Evolutionary conservation across 345 rosid species (phyloP).

Genomic region (Litchi chinensis): DNA sequence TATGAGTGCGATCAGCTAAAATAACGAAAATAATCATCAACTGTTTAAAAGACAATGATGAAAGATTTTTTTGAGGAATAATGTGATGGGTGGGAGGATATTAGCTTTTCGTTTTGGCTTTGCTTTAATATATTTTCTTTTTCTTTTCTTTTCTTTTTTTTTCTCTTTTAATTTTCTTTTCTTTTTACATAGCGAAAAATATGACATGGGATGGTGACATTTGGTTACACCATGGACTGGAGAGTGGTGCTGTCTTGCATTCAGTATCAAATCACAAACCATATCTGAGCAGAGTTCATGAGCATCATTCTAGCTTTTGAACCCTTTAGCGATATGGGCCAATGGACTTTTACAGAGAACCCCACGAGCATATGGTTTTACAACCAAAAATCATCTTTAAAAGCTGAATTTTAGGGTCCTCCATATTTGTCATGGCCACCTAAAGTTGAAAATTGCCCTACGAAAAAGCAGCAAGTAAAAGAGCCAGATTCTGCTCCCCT

Average conservation of each 20-base stretch:
- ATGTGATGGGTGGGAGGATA: neutral
- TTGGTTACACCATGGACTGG: constrained; percentile 29
- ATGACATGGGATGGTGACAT: constrained; percentile 30
- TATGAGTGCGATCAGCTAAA: too few species aligned
- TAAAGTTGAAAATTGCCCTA: constrained; percentile 37
- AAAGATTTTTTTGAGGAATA: neutral
- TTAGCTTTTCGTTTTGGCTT: constrained; percentile 12
- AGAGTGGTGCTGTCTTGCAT: constrained; percentile 46
- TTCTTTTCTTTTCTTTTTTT: neutral
- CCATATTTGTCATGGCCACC: constrained; percentile 40
- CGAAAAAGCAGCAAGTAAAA: constrained; percentile 10
- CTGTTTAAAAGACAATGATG: constrained; percentile 25
- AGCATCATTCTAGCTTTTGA: constrained; percentile 53
- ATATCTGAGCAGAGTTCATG: constrained; percentile 16
- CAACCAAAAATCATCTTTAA: constrained; percentile 34
- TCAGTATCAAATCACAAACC: constrained; percentile 48
- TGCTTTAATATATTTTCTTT: neutral
- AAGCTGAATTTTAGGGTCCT: constrained; percentile 49
- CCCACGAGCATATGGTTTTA: constrained; percentile 42
- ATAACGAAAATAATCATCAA: neutral
- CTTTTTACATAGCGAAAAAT: neutral
- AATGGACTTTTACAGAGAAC: constrained; percentile 36
- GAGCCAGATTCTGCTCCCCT: constrained; percentile 40
- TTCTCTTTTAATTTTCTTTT: neutral
- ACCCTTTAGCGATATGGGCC: constrained; percentile 41